Base-by-base conservation (phyloP, 257 asterid species). In the Nicotiana noctiflora region DNA sequence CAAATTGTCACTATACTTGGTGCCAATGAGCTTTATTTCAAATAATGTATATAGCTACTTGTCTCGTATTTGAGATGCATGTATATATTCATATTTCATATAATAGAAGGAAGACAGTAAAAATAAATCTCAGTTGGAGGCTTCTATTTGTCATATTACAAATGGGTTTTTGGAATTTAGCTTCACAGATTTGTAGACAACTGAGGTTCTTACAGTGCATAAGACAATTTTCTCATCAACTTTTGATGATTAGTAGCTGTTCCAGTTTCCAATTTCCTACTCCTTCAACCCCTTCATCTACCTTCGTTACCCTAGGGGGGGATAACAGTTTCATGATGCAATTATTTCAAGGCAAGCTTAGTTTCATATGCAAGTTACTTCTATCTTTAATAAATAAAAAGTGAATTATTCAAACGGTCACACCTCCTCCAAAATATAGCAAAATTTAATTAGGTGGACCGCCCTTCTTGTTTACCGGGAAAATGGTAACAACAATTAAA, bases 201-300 rank as follows among this genome's bases (percentile, higher is more conserved):
- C 18, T 79, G 72, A 75, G 25, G 66, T 61, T 81, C 65, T 81
- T 86, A 80, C 59, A 75, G 55, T 46, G 74, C 79, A 66, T 23
- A 40, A 83, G 80, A 44, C 78, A 86, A 85, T 82, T 21, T 52
- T 89, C 85, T 89, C 85, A 89, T 92, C 90, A 88, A 86, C 46
- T 81, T 83, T 91, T 87, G 80, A 93, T 93, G 92, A 93, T 92
- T 84, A 88, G 87, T 92, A 85, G 89, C 93, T 90, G 44, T 89
- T 88, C 51, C 79, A 80, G 6, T 21, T 46, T 44, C 40, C 61
- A 51, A 49, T 49, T 46, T 72, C 13, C 17, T 49, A 70, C 4
- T 25, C 37, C 40, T 23, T 25, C n/a, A 61, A 61, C 34, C 18
- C 77, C 60, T n/a, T 19, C 8, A 19, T 27, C 12, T 34, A 46